Evolutionary conservation across 495 filamentous ascomycete genomes (phyloP).

Genomic region (Hypoxylon rickii): DNA sequence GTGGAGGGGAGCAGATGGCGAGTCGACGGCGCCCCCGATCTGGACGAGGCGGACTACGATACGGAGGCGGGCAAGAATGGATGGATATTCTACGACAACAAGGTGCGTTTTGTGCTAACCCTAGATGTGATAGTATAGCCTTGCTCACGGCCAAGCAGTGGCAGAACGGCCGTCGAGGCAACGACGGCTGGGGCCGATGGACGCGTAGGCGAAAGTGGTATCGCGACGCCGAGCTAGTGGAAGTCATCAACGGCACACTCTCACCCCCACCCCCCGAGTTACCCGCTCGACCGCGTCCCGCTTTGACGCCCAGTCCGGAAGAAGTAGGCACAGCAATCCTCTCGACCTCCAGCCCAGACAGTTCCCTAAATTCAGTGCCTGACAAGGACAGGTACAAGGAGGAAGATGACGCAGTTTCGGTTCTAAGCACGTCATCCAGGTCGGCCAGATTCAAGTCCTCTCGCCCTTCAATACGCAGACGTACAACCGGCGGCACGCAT

Average conservation of each 20-base stretch:
- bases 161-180: conserved; percentile 85
- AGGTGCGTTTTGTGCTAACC: conserved; percentile 58
- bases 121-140: background rate
- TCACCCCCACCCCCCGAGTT: conserved; percentile 32
- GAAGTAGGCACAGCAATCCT: conserved; percentile 5
- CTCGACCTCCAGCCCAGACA: conserved; percentile 20
- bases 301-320: conserved; percentile 14
- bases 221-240: conserved; percentile 92
- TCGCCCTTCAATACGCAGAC: conserved; percentile 30
- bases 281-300: conserved; percentile 18
- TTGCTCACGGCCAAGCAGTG: conserved; percentile 60
- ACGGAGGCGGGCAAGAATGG: conserved; percentile 67
- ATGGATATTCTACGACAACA: conserved; percentile 99
- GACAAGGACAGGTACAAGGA: conserved; percentile 20
- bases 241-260: conserved; percentile 54
- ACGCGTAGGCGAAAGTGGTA: conserved; percentile 95
- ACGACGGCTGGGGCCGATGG: conserved; percentile 94
- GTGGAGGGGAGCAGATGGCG: conserved; percentile 81
- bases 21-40: conserved; percentile 72
- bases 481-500: conserved; percentile 34
- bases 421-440: conserved; percentile 38
- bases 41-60: conserved; percentile 55
- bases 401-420: conserved; percentile 37
- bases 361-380: conserved; percentile 1
- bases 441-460: conserved; percentile 32